These are phyloP conservation scores for Sophora flavescens DNA, from an alignment of 306 rosid genomes.

Conservation along the genomic window DNA sequence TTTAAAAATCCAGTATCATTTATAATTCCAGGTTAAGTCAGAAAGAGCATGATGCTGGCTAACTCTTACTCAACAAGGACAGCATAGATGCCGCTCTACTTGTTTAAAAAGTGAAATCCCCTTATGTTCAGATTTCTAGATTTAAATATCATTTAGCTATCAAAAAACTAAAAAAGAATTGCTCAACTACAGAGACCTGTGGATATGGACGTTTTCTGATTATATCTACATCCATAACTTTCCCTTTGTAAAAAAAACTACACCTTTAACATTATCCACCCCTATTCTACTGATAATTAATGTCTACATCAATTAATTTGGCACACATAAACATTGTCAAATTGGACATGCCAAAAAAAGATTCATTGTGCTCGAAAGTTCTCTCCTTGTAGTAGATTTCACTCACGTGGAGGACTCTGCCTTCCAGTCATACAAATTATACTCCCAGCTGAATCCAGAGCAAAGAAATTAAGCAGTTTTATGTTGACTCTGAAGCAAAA, in stretches of 20 bases:
- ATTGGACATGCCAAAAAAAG: conserved; percentile 2
- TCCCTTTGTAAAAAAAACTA: background rate
- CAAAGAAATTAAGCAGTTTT: conserved; percentile 15
- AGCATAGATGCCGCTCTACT: too few species aligned
- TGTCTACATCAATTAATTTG: conserved; percentile 2
- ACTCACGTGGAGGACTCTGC: background rate
- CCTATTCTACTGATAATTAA: background rate
- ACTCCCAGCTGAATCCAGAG: background rate
- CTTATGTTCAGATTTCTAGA: background rate
- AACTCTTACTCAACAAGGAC: too few species aligned
- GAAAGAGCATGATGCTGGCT: too few species aligned
- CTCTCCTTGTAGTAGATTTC: conserved; percentile 10
- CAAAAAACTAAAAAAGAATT: background rate
- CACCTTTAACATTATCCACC: background rate
- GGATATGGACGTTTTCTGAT: background rate
- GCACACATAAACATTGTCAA: background rate
- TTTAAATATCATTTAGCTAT: background rate
- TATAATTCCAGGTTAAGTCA: too few species aligned
- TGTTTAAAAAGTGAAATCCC: background rate
- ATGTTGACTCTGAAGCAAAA: background rate
- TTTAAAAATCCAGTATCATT: too few species aligned
- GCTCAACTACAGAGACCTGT: background rate
- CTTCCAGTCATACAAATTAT: background rate
- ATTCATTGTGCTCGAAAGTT: background rate
- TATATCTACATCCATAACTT: conserved; percentile 7